Evolutionary conservation across 2,329 filamentous ascomycete genomes (phyloP), one percentile per base, ranked within the genome.

Genomic region (Aspergillus novoparasiticus): DNA sequence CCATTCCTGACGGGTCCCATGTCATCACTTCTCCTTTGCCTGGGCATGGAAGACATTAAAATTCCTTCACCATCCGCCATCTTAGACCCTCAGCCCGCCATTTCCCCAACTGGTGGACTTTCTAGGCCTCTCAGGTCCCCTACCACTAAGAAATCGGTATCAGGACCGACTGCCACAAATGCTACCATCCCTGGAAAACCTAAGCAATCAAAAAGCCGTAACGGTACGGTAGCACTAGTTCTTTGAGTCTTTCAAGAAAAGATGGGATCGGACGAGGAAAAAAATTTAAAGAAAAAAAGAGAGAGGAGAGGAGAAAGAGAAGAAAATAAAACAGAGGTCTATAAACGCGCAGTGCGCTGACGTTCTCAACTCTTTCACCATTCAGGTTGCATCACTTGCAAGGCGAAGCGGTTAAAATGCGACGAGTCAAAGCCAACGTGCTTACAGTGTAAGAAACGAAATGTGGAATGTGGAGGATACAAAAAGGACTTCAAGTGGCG

Each of bases 401-500:
- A 91, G 78, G 83, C 86, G 65, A 91, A 91, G 78, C 83, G 89
- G 63, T 79, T 92, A 59, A 92, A 91, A 78, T 92, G 89, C 78
- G 89, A 91, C 74, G 89, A 92, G 79, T 86, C 85, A 53, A 90
- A 91, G 68, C 89, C 89, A 0, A 84, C 82, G 26, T 91, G 89
- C 71, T 81, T 86, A 63, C 88, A 91, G 78, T 91, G 89, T 72
- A 81, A 86, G 53, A 86, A 86, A 69, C 83, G 89, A 59, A 87
- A 85, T 66, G 88, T 91, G 26, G 74, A 80, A 4, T 92, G 89
- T 72, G 89, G 89, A 63, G 89, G 89, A 41, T 92, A 91, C 78
- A 90, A 87, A 75, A 92, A 90, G 74, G 87, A 90, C 74, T 91
- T 90, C 79, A 91, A 91, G 81, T 92, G 89, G 89, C 82, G 88